These are phyloP conservation scores for Pseudogymnoascus sp. DNA, from an alignment of 2,329 filamentous ascomycete species.

Conservation along the genomic window DNA sequence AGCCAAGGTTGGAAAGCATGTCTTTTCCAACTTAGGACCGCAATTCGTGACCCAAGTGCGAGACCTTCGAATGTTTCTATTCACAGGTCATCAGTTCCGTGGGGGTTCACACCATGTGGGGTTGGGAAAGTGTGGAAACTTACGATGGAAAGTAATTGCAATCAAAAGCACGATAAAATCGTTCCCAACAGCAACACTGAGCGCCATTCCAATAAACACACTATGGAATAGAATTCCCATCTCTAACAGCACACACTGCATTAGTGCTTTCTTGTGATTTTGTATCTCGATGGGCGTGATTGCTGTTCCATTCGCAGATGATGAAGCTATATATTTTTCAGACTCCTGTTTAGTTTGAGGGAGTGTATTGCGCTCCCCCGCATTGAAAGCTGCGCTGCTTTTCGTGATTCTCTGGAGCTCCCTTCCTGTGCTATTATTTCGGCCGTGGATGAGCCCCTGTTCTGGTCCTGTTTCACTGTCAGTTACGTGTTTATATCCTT, in stretches of 20 bases:
- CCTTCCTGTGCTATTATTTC: conserved; percentile 14
- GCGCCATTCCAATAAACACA: conserved; percentile 67
- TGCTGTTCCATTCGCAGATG: conserved; percentile 5
- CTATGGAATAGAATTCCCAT: conserved; percentile 74
- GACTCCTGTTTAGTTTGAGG: conserved; percentile 47
- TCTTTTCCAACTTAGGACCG: conserved; percentile 32
- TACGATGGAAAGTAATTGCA: conserved; percentile 61
- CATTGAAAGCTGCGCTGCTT: conserved; percentile 58
- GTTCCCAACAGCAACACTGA: conserved; percentile 55
- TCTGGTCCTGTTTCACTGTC: neutral
- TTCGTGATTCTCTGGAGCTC: conserved; percentile 23
- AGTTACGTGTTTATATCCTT: neutral
- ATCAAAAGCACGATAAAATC: conserved; percentile 60
- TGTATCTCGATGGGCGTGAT: conserved; percentile 30
- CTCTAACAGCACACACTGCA: conserved; percentile 69
- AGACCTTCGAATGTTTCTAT: conserved; percentile 46
- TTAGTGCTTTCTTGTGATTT: conserved; percentile 54
- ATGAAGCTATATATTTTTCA: conserved; percentile 22
- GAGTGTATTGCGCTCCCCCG: conserved; percentile 56
- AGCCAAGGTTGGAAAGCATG: conserved; percentile 9
- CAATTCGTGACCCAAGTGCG: conserved; percentile 63
- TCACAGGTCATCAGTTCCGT: conserved; percentile 18
- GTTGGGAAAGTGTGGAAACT: conserved; percentile 39
- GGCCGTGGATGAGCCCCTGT: neutral
- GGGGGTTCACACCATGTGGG: conserved; percentile 34